A percentile compares a stretch with the other conserved stretches of the same genome.
These are phyloP conservation scores for Arthroderma sp. DNA, from an alignment of 2,329 filamentous ascomycete genomes.

Conservation along the genomic window DNA sequence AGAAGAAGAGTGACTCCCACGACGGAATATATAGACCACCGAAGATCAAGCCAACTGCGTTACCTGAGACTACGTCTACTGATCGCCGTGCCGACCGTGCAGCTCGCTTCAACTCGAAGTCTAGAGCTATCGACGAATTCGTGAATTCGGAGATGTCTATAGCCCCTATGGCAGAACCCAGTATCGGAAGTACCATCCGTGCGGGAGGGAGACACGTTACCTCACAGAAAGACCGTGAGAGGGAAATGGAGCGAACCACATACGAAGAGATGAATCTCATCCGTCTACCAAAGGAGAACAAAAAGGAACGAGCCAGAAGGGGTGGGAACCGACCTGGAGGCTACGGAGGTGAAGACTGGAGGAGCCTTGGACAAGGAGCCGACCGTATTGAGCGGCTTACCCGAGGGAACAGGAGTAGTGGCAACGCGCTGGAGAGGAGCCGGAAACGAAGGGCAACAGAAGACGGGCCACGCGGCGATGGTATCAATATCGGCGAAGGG, in stretches of 20 bases:
- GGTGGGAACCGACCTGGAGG: slow-evolving; percentile 35
- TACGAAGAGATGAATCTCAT: slow-evolving; percentile 93
- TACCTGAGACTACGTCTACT: slow-evolving; percentile 49
- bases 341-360: slow-evolving; percentile 92
- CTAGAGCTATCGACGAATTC: slow-evolving; percentile 83
- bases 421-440: slow-evolving; percentile 61
- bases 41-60: slow-evolving; percentile 70
- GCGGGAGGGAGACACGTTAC: slow-evolving; percentile 66
- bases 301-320: slow-evolving; percentile 67
- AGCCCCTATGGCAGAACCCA: slow-evolving; percentile 72
- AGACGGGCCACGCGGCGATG: slow-evolving; percentile 56
- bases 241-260: slow-evolving; percentile 62
- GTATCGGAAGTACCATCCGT: slow-evolving; percentile 80
- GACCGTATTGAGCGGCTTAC: slow-evolving; percentile 79
- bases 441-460: slow-evolving; percentile 62
- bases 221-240: slow-evolving; percentile 59
- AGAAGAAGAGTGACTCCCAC: slow-evolving; percentile 18
- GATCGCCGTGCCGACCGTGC: slow-evolving; percentile 47
- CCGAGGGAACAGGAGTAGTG: slow-evolving; percentile 47
- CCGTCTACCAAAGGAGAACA: slow-evolving; percentile 70
- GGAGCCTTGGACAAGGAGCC: slow-evolving; percentile 67
- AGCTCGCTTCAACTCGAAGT: slow-evolving; percentile 54
- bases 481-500: slow-evolving; percentile 53
- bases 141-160: slow-evolving; percentile 69
- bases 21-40: slow-evolving; percentile 80